phyloP scores from a whole-genome alignment of 192 early-diverging fungal genomes.

The Podila clonocystis region DNA sequence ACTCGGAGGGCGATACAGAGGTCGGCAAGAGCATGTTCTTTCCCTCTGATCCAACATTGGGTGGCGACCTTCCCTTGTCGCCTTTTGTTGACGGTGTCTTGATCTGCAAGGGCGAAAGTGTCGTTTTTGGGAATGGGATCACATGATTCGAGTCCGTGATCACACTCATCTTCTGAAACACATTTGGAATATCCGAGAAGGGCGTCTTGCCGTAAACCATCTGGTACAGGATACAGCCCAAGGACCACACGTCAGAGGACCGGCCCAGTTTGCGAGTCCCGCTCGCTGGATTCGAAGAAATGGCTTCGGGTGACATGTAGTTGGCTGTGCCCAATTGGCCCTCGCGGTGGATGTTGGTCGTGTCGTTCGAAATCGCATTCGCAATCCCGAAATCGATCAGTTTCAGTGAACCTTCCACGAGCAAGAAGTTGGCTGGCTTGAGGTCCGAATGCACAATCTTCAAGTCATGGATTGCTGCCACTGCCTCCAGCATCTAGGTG shows the following conservation, averaged over 20 bases:
- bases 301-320: slow-evolving; percentile 96
- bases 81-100: slow-evolving; percentile 1
- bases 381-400: slow-evolving; percentile 99
- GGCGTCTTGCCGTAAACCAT: slow-evolving; percentile 89
- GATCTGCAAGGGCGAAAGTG: slow-evolving; percentile 11
- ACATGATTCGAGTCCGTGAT: slow-evolving; percentile 76
- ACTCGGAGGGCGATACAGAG: not conserved
- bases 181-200: slow-evolving; percentile 74
- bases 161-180: slow-evolving; percentile 72
- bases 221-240: slow-evolving; percentile 94
- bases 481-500: slow-evolving; percentile 87
- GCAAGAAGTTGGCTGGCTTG: slow-evolving; percentile 96
- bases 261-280: slow-evolving; percentile 70
- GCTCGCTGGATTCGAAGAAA: slow-evolving; percentile 56
- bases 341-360: slow-evolving; percentile 92
- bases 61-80: not conserved
- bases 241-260: slow-evolving; percentile 90
- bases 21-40: no score
- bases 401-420: slow-evolving; percentile 87
- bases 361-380: slow-evolving; percentile 92
- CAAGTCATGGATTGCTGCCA: slow-evolving; percentile 85
- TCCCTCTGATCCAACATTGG: not conserved
- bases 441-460: slow-evolving; percentile 94
- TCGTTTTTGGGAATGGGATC: slow-evolving; percentile 69
- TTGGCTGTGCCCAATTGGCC: slow-evolving; percentile 90